phyloP scores from a whole-genome alignment of 2,329 filamentous ascomycete species.

The Fusarium domesticum region DNA sequence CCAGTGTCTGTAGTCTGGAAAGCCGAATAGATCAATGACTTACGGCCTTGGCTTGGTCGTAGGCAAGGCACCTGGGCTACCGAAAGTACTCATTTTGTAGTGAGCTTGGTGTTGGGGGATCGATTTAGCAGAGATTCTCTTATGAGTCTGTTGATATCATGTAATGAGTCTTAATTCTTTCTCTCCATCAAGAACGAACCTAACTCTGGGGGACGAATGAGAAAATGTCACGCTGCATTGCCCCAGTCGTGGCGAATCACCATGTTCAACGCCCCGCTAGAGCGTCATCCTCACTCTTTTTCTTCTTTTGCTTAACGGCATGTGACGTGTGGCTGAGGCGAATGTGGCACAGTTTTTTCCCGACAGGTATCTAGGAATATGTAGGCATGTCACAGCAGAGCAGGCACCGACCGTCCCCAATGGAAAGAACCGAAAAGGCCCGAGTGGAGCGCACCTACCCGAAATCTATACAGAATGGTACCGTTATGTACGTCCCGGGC shows the following conservation, averaged over 20 bases:
- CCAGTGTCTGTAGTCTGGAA: background rate
- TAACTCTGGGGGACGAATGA: background rate
- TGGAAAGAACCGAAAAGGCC: background rate
- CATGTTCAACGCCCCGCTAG: background rate
- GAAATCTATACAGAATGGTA: too few species aligned
- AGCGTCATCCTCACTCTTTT: background rate
- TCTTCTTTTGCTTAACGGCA: background rate
- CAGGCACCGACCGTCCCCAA: constrained; percentile 14
- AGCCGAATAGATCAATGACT: constrained; percentile 32
- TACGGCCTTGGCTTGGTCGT: constrained; percentile 67
- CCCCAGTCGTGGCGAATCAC: background rate
- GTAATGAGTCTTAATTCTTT: constrained; percentile 2
- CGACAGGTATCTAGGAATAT: too few species aligned
- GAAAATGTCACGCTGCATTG: constrained; percentile 17
- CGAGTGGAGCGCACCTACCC: background rate
- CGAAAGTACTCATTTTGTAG: constrained; percentile 63
- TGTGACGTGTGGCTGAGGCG: constrained; percentile 9
- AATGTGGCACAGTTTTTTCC: constrained; percentile 13
- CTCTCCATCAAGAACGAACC: background rate
- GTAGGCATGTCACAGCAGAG: constrained; percentile 8
- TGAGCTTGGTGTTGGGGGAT: too few species aligned
- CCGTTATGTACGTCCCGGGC: too few species aligned
- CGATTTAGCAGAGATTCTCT: too few species aligned
- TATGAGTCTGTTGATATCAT: constrained; percentile 7
- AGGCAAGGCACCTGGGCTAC: constrained; percentile 65